Evolutionary conservation across 2,329 filamentous ascomycete species (phyloP).

Genomic region (Fusarium coicis): DNA sequence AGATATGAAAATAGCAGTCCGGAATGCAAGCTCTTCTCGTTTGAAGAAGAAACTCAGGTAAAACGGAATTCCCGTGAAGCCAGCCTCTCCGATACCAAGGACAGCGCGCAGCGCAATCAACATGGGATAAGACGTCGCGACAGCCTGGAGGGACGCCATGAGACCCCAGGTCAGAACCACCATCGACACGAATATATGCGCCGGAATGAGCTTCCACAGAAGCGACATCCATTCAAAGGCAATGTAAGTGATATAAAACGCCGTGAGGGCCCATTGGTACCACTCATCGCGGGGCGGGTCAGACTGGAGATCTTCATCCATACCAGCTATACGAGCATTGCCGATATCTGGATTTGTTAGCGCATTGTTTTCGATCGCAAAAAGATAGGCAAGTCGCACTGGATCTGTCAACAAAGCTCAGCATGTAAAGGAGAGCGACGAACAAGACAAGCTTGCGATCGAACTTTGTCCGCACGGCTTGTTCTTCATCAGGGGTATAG

Average conservation of each 20-base stretch:
- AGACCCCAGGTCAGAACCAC: conserved; percentile 84
- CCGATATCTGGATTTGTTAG: conserved; percentile 62
- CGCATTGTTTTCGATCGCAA: neutral
- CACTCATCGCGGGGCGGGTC: conserved; percentile 56
- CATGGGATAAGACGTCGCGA: conserved; percentile 71
- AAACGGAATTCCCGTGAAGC: conserved; percentile 71
- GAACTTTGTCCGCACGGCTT: conserved; percentile 75
- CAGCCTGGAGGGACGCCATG: conserved; percentile 77
- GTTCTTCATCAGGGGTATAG: conserved; percentile 76
- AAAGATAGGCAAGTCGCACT: conserved; percentile 63
- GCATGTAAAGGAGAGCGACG: conserved; percentile 82
- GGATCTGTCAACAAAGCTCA: conserved; percentile 87
- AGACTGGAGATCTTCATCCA: conserved; percentile 70
- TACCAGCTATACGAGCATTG: conserved; percentile 71
- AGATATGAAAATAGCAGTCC: conserved; percentile 88
- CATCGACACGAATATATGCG: conserved; percentile 67
- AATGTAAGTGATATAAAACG: conserved; percentile 73
- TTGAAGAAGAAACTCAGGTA: conserved; percentile 74
- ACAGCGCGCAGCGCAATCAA: conserved; percentile 66
- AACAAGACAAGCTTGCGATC: conserved; percentile 83
- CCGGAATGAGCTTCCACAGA: conserved; percentile 68
- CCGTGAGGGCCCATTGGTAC: conserved; percentile 70
- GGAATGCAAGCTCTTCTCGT: conserved; percentile 79
- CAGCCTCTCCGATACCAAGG: conserved; percentile 72
- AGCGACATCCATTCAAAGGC: conserved; percentile 73